Percentiles rank a stretch among this genome's conserved stretches.
These are phyloP conservation scores for Blastocystis sp. DNA, from an alignment of 352 stramenopile genomes.

Conservation along the genomic window DNA sequence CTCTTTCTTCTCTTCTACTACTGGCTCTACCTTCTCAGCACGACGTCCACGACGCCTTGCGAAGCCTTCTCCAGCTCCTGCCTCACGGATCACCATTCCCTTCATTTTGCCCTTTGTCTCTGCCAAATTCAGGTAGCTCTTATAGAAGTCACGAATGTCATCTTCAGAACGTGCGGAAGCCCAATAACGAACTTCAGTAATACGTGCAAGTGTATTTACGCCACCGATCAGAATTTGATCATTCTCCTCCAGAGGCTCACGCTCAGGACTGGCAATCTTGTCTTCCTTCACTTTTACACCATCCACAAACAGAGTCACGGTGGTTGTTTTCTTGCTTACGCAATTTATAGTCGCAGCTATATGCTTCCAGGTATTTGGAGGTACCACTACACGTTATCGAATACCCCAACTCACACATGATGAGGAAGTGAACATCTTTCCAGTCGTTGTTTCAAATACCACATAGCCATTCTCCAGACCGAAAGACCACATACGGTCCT, in stretches of 20 bases:
- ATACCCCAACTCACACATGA: not conserved
- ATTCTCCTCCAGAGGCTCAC: conserved; percentile 56
- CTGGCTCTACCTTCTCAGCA: not conserved
- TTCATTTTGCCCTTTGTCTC: conserved; percentile 61
- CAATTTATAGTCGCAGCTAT: conserved; percentile 20
- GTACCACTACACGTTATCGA: conserved; percentile 31
- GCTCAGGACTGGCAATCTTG: conserved; percentile 48
- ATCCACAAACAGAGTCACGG: conserved; percentile 46
- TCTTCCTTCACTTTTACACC: conserved; percentile 40
- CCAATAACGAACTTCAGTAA: conserved; percentile 58
- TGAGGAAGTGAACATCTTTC: conserved; percentile 46
- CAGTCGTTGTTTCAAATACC: conserved; percentile 31
- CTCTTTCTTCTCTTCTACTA: not conserved
- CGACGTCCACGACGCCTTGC: not conserved
- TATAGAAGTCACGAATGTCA: conserved; percentile 53
- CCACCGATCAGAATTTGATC: conserved; percentile 60
- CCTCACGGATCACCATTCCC: conserved; percentile 46
- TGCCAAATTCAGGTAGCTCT: conserved; percentile 20
- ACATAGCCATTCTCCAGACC: conserved; percentile 59
- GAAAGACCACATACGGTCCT: conserved; percentile 52
- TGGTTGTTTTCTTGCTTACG: conserved; percentile 35
- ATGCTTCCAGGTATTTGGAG: conserved; percentile 43
- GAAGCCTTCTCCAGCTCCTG: not conserved
- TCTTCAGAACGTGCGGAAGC: conserved; percentile 38
- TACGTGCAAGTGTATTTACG: not conserved